A percentile compares a stretch with the other conserved stretches of the same genome.
Evolutionary conservation across 257 asterid species (phyloP).

Genomic region (Gardenia jasminoides): DNA sequence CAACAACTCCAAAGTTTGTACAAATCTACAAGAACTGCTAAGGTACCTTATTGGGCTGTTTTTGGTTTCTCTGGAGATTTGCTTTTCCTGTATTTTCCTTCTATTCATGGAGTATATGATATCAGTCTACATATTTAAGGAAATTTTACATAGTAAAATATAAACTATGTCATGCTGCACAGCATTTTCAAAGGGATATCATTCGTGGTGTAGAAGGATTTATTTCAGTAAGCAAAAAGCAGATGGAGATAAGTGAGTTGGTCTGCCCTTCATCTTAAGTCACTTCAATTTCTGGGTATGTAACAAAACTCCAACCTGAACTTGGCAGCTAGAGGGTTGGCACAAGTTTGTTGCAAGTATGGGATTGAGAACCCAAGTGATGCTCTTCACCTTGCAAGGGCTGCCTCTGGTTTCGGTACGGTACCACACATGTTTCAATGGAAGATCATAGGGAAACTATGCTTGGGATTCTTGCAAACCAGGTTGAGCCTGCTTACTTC

Average conservation of each 20-base stretch:
- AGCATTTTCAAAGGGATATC: constrained; percentile 98
- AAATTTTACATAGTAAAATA: constrained; percentile 29
- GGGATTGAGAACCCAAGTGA: constrained; percentile 81
- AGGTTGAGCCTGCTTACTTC: constrained; percentile 29
- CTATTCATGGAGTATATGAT: constrained; percentile 29
- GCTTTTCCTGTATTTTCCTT: constrained; percentile 18
- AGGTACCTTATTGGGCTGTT: constrained; percentile 45
- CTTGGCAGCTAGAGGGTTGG: constrained; percentile 72
- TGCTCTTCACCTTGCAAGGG: constrained; percentile 56
- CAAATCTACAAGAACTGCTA: constrained; percentile 87
- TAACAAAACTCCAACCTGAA: constrained; percentile 26
- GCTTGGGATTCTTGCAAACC: constrained; percentile 75
- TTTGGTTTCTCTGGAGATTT: neutral
- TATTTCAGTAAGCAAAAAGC: constrained; percentile 66
- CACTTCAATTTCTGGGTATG: constrained; percentile 20
- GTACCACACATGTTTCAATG: constrained; percentile 74
- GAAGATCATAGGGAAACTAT: constrained; percentile 84
- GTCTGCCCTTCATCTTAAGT: constrained; percentile 18
- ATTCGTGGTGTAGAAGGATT: constrained; percentile 85
- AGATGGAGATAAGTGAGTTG: constrained; percentile 77
- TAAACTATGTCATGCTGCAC: constrained; percentile 39
- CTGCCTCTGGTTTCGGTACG: constrained; percentile 70
- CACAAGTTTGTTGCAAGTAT: constrained; percentile 85
- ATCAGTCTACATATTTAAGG: constrained; percentile 59
- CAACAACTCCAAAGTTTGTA: constrained; percentile 70